phyloP scores from a whole-genome alignment of 2,329 filamentous ascomycete genomes.

The Madurella fahalii region DNA sequence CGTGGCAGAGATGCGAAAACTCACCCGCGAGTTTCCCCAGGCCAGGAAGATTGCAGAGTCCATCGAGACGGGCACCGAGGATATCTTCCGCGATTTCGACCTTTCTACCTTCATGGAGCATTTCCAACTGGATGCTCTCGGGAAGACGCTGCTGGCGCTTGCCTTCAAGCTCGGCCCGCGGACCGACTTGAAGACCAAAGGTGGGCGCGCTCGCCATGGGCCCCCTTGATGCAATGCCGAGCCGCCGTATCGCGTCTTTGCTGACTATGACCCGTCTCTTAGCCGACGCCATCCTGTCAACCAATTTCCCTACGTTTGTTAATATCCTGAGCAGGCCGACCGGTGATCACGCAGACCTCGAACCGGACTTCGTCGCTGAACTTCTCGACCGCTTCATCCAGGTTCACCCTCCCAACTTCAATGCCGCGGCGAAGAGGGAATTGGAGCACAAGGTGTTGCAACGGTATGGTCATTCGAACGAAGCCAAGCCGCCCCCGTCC shows the following conservation, averaged over 20 bases:
- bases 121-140: slow-evolving; percentile 85
- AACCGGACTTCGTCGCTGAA: slow-evolving; percentile 66
- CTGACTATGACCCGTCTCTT: slow-evolving; percentile 12
- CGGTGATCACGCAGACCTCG: slow-evolving; percentile 62
- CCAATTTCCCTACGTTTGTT: slow-evolving; percentile 73
- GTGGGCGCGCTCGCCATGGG: slow-evolving; percentile 44
- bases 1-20: slow-evolving; percentile 78
- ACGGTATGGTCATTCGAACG: slow-evolving; percentile 62
- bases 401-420: slow-evolving; percentile 81
- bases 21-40: slow-evolving; percentile 74
- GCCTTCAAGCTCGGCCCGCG: slow-evolving; percentile 83
- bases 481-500: slow-evolving; percentile 55
- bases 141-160: slow-evolving; percentile 82
- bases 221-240: background rate
- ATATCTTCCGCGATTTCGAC: slow-evolving; percentile 94
- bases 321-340: slow-evolving; percentile 67
- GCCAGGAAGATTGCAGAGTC: slow-evolving; percentile 89
- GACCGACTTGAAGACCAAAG: slow-evolving; percentile 82
- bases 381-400: slow-evolving; percentile 84
- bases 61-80: slow-evolving; percentile 84
- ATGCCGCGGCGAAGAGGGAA: slow-evolving; percentile 67
- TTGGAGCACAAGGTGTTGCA: slow-evolving; percentile 62
- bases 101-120: slow-evolving; percentile 94
- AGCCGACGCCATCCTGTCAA: slow-evolving; percentile 89
- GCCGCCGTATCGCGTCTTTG: background rate